These are phyloP conservation scores for Aphanoascus verrucosus DNA, from an alignment of 2,329 filamentous ascomycete species.

Conservation along the genomic window DNA sequence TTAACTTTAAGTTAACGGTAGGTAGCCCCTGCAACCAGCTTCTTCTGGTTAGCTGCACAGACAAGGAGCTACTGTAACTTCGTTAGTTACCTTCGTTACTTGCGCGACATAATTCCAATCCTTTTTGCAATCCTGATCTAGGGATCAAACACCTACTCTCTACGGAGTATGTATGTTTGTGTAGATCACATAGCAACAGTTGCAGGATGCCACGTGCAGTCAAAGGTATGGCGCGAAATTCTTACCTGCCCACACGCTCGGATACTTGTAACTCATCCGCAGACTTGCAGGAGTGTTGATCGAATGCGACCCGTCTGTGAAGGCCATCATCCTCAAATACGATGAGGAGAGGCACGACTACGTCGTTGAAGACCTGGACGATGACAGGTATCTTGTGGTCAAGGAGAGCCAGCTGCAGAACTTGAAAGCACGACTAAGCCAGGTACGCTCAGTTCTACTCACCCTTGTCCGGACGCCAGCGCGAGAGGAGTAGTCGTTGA, in stretches of 20 bases:
- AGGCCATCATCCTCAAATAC: slow-evolving; percentile 40
- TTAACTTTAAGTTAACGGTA: no score
- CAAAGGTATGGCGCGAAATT: slow-evolving; percentile 11
- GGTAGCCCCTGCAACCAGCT: no score
- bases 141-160: no score
- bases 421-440: slow-evolving; percentile 33
- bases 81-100: no score
- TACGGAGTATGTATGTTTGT: no score
- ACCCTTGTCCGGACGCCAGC: no score
- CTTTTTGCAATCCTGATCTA: no score
- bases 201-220: slow-evolving; percentile 14
- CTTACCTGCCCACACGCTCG: background rate
- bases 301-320: slow-evolving; percentile 41
- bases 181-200: no score
- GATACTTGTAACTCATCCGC: background rate
- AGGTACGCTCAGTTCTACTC: slow-evolving; percentile 22
- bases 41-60: no score
- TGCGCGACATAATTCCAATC: no score
- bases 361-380: slow-evolving; percentile 39
- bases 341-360: slow-evolving; percentile 39
- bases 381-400: slow-evolving; percentile 37
- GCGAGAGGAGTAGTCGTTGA: background rate
- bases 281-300: slow-evolving; percentile 34
- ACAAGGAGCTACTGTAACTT: no score
- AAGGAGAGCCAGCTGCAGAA: slow-evolving; percentile 38